These are phyloP conservation scores for Penicillium steckii DNA, from an alignment of 495 filamentous ascomycete genomes.

Conservation along the genomic window DNA sequence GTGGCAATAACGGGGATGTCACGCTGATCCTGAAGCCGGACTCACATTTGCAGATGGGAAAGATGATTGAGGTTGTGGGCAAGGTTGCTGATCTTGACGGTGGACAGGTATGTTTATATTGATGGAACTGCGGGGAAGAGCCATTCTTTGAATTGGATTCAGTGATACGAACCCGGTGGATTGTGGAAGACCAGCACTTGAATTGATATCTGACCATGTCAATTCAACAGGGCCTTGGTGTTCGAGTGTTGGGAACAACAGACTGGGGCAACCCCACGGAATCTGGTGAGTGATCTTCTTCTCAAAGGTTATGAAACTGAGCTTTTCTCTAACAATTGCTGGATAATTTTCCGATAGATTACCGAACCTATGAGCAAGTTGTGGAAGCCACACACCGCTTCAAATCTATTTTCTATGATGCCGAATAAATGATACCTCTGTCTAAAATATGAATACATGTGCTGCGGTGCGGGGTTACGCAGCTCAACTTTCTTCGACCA, in stretches of 20 bases:
- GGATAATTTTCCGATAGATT: slow-evolving; percentile 54
- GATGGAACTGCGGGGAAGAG: too few relatives aligned
- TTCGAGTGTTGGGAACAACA: slow-evolving; percentile 71
- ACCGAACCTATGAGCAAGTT: slow-evolving; percentile 72
- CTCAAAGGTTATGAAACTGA: neutral
- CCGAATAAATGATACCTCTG: slow-evolving; percentile 13
- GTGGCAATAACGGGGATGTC: slow-evolving; percentile 63
- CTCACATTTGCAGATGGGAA: slow-evolving; percentile 72
- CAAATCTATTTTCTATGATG: slow-evolving; percentile 75
- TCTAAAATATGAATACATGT: neutral
- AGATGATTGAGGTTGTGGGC: slow-evolving; percentile 84
- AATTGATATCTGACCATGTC: neutral
- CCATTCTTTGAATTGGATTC: neutral
- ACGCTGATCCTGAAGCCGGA: slow-evolving; percentile 76
- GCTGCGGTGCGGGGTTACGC: neutral
- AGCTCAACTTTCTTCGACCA: neutral
- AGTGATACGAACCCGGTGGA: neutral
- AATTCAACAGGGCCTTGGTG: slow-evolving; percentile 54
- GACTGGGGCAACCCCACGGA: slow-evolving; percentile 68
- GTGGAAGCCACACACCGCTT: slow-evolving; percentile 87
- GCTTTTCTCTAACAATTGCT: neutral
- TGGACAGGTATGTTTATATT: slow-evolving; percentile 33
- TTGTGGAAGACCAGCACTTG: neutral
- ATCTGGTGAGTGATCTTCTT: slow-evolving; percentile 32
- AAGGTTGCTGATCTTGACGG: slow-evolving; percentile 68